Base-by-base conservation (phyloP, 495 filamentous ascomycete species). In the Penicillium psychrofluorescens region DNA sequence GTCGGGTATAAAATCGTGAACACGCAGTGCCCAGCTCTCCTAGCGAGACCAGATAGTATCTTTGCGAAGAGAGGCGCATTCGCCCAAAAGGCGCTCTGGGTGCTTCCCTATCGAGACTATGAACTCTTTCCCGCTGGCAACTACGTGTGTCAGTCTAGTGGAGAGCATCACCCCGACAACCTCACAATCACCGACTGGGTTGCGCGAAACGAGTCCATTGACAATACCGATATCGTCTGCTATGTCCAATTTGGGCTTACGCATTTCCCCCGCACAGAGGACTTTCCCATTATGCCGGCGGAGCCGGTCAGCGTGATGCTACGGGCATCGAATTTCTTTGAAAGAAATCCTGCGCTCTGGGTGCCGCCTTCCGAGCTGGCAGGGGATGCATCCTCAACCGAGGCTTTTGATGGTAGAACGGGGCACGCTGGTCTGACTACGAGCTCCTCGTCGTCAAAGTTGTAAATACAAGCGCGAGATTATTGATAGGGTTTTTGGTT, bases 201-300 rank as follows among this genome's bases (percentile, higher is more conserved):
- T 5, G 55, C 53, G 5, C 66, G 78, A 9, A 60, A 68, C n/a
- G 78, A 81, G 14, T 57, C 60, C 34, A 76, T 81, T 38, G 60
- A 63, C 5, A 76, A 78, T 53, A 61, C 59, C 22, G 72, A 80
- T 46, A 67, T 78, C 36, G 78, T 81, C 6, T 66, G 76, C 38
- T 81, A 75, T 56, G 45, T 80, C 8, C 74, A 78, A 49, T 81
- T 81, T 43, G 78, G 78, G 11, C 62, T 81, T 38, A 78, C 78
- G 27, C 78, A 81, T 53, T 66, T 77, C 37, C 74, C 76, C 3
- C 59, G 78, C 6, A 63, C 66, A 8, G 78, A 82, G 55, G 78
- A 82, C 48, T 82, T 79, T 60, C 78, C 78, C 6, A 71, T 83
- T 40, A 88, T 88, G 84, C 84, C 84, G 2, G 76, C 73, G 45